phyloP scores from a whole-genome alignment of 208 protist species.

The Wallacemonas sp. region DNA sequence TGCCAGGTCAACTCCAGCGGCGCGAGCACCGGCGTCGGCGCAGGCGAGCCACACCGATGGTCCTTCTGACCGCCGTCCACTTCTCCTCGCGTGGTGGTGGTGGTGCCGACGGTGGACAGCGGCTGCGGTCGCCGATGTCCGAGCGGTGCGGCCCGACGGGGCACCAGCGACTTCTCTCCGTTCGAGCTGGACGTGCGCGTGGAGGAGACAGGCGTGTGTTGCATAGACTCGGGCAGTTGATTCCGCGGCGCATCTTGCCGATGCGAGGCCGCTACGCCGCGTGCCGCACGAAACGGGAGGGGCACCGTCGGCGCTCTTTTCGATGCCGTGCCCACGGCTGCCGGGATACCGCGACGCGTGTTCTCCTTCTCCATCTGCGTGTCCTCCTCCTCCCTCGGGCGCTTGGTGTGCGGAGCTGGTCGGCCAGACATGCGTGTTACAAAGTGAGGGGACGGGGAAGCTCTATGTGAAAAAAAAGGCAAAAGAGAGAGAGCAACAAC shows the following conservation, averaged over 20 bases:
- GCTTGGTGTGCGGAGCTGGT: conserved; percentile 2
- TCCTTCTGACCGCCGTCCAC: too few species aligned
- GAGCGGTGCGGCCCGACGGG: too few species aligned
- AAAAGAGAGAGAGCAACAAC: too few species aligned
- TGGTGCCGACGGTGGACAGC: too few species aligned
- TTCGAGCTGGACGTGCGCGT: conserved; percentile 1
- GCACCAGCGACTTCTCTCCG: too few species aligned
- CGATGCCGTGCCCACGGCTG: background rate
- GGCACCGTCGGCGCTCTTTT: conserved; percentile 8
- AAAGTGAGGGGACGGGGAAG: too few species aligned
- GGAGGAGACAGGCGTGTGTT: conserved; percentile 9
- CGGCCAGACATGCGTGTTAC: background rate
- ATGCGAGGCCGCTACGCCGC: conserved; percentile 5
- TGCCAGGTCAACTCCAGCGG: conserved; percentile 24
- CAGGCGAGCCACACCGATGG: background rate
- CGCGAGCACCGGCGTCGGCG: background rate
- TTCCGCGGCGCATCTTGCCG: background rate
- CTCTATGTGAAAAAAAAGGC: too few species aligned
- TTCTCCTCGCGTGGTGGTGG: too few species aligned
- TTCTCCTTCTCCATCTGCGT: conserved; percentile 3
- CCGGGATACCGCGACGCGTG: background rate
- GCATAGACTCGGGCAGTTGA: background rate
- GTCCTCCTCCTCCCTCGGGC: background rate
- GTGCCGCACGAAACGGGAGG: conserved; percentile 9
- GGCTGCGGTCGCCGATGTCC: too few species aligned